These are phyloP conservation scores for Achaetomiella virescens DNA, from an alignment of 495 filamentous ascomycete genomes.

Conservation along the genomic window DNA sequence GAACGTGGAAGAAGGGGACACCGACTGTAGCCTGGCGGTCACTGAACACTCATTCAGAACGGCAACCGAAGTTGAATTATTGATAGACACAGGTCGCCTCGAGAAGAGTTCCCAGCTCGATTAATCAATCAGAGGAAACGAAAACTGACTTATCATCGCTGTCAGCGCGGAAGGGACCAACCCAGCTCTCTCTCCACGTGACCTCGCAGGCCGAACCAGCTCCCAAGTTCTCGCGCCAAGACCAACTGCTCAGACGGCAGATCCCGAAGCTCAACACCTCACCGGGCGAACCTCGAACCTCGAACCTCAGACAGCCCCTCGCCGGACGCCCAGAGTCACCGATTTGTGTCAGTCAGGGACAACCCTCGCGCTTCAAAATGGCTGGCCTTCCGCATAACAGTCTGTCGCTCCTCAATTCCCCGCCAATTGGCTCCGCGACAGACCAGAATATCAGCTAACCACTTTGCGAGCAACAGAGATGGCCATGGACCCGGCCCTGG, in stretches of 20 bases:
- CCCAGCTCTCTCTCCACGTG: background rate
- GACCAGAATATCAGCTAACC: slow-evolving; percentile 1
- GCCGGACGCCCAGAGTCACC: background rate
- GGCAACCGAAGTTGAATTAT: too few relatives aligned
- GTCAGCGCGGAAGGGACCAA: background rate
- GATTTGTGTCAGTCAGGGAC: background rate
- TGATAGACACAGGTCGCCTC: too few relatives aligned
- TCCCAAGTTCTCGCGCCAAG: slow-evolving; percentile 10
- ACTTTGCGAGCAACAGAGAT: slow-evolving; percentile 34
- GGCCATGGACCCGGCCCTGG: slow-evolving; percentile 69
- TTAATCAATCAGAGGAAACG: background rate
- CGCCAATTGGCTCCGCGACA: background rate
- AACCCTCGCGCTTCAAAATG: slow-evolving; percentile 30
- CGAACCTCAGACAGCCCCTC: background rate
- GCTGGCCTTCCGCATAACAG: slow-evolving; percentile 39
- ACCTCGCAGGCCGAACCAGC: background rate
- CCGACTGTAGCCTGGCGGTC: too few relatives aligned
- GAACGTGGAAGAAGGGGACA: too few relatives aligned
- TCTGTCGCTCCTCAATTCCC: slow-evolving; percentile 18
- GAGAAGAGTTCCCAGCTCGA: too few relatives aligned
- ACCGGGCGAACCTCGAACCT: slow-evolving; percentile 1
- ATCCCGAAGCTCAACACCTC: slow-evolving; percentile 2
- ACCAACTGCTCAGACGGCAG: background rate
- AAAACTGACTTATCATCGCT: background rate
- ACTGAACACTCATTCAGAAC: too few relatives aligned